Conservation (phyloP, 2,329 filamentous ascomycete genomes). For the Neophaeococcomyces mojaviensis region DNA sequence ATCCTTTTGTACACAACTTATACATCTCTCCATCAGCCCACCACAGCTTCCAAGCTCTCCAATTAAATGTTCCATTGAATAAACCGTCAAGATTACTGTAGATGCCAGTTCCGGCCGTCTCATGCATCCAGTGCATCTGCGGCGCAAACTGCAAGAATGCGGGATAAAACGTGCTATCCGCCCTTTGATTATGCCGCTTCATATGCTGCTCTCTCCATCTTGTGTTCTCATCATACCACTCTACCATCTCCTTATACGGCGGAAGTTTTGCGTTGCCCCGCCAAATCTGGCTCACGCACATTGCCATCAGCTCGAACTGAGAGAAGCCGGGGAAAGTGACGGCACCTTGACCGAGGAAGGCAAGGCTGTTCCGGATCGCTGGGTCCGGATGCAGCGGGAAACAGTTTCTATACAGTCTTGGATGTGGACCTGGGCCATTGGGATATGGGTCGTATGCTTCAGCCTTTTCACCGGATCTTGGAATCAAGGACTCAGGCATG, state of each 20-base stretch:
- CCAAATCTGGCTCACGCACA: slow-evolving; percentile 42
- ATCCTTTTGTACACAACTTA: slow-evolving; percentile 31
- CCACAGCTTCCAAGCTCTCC: slow-evolving; percentile 38
- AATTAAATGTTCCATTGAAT: slow-evolving; percentile 19
- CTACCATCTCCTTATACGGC: slow-evolving; percentile 30
- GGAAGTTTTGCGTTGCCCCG: slow-evolving; percentile 34
- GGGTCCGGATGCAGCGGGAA: slow-evolving; percentile 31
- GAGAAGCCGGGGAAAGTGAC: slow-evolving; percentile 32
- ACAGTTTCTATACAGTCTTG: slow-evolving; percentile 38
- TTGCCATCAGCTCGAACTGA: slow-evolving; percentile 38
- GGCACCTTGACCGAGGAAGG: slow-evolving; percentile 34
- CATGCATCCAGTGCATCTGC: slow-evolving; percentile 36
- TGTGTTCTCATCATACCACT: slow-evolving; percentile 30
- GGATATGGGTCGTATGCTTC: slow-evolving; percentile 18
- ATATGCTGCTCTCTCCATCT: slow-evolving; percentile 18
- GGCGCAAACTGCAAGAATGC: slow-evolving; percentile 27
- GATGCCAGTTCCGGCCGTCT: slow-evolving; percentile 37
- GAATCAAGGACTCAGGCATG: slow-evolving; percentile 18
- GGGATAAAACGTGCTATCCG: slow-evolving; percentile 14
- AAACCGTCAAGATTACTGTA: slow-evolving; percentile 36
- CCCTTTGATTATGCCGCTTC: neutral
- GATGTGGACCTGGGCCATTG: slow-evolving; percentile 17
- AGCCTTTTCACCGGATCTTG: slow-evolving; percentile 13
- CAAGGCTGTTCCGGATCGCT: slow-evolving; percentile 37
- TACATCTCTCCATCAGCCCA: slow-evolving; percentile 33